Conservation (phyloP, 306 rosid species). For the Astragalus glycyphyllos region DNA sequence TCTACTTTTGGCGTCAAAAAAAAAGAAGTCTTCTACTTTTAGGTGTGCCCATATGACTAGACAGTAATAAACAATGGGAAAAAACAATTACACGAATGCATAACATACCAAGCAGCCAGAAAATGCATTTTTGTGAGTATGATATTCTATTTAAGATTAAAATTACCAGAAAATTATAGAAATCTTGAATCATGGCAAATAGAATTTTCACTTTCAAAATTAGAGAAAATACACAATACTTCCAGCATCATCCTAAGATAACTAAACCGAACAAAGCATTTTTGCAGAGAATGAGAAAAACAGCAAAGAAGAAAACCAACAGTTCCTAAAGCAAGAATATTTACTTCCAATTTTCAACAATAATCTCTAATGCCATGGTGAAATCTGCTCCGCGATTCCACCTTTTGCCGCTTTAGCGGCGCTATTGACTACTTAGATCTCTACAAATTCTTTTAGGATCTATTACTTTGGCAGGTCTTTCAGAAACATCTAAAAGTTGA, state of each 20-base stretch:
- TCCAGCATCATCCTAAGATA: conserved; percentile 16
- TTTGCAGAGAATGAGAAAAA: neutral
- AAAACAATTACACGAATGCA: neutral
- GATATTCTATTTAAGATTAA: conserved; percentile 15
- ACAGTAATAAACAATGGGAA: neutral
- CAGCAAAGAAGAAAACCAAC: neutral
- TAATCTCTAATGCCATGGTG: neutral
- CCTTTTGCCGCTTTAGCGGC: too few relatives aligned
- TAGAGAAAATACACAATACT: neutral
- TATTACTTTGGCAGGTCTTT: conserved; percentile 1
- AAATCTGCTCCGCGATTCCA: too few relatives aligned
- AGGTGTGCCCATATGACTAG: neutral
- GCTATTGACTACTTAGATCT: too few relatives aligned
- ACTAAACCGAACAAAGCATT: neutral
- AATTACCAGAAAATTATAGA: conserved; percentile 19
- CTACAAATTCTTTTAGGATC: conserved; percentile 8
- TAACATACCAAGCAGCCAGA: neutral
- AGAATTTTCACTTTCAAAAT: neutral
- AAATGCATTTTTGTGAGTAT: neutral
- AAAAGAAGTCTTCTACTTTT: neutral
- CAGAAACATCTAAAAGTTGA: neutral
- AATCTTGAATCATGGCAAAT: neutral
- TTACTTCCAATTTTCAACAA: neutral
- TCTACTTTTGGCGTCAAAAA: too few relatives aligned
- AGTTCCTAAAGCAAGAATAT: neutral